A percentile compares a stretch with the other conserved stretches of the same genome.
Conservation (phyloP, 306 rosid species). For the apple (Malus domestica) region DNA sequence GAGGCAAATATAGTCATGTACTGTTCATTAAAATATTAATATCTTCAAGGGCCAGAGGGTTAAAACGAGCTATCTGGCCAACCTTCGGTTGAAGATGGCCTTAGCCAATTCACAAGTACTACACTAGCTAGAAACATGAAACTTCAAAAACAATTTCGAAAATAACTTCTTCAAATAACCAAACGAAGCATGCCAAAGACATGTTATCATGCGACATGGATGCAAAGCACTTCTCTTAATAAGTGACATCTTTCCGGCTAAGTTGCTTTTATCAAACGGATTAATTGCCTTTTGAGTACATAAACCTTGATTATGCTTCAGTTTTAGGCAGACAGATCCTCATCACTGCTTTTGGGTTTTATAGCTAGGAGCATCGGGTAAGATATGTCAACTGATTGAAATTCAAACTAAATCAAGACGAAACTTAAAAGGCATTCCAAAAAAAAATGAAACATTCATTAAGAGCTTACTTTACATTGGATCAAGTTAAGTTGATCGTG, state of each 20-base stretch:
- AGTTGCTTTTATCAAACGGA: conserved; percentile 24
- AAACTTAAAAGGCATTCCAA: neutral
- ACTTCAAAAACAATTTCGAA: too few species aligned
- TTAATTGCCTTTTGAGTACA: neutral
- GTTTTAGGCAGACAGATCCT: neutral
- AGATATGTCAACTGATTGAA: neutral
- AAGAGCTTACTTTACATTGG: neutral
- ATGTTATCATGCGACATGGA: neutral
- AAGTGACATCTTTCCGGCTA: conserved; percentile 21
- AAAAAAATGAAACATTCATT: neutral
- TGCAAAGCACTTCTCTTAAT: neutral
- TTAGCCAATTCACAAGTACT: too few species aligned
- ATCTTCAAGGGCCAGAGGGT: too few species aligned
- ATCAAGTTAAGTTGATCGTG: neutral
- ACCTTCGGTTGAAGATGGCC: too few species aligned
- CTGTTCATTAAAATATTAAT: too few species aligned
- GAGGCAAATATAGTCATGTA: too few species aligned
- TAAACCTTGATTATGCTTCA: neutral
- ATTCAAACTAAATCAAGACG: neutral
- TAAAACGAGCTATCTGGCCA: too few species aligned
- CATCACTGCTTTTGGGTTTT: neutral
- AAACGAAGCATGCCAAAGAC: too few species aligned
- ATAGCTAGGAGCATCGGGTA: neutral
- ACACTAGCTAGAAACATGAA: too few species aligned
- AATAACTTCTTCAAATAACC: too few species aligned